Evolutionary conservation across 169 alveolate species (phyloP).

Genomic region (Eimeria tenella): DNA sequence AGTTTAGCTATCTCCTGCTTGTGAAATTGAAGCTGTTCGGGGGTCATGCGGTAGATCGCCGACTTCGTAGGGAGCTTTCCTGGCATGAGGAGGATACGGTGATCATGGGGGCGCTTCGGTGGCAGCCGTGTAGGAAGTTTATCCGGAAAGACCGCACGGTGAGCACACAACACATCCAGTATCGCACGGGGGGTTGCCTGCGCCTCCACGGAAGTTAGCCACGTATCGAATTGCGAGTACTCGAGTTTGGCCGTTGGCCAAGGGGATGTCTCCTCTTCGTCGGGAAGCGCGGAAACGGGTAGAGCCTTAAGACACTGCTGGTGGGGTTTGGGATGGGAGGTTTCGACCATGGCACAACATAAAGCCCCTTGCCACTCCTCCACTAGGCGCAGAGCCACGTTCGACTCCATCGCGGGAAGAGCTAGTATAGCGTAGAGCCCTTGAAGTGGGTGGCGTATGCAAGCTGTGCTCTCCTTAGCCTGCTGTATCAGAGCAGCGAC

Average conservation of each 20-base stretch:
- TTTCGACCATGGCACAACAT: too few relatives aligned
- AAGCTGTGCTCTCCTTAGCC: too few relatives aligned
- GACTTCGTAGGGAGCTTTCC: constrained; percentile 14
- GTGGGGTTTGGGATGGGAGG: too few relatives aligned
- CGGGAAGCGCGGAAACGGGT: too few relatives aligned
- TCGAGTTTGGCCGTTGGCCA: constrained; percentile 7
- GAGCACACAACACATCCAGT: too few relatives aligned
- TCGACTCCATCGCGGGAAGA: too few relatives aligned
- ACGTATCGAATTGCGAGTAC: not conserved
- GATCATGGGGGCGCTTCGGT: constrained; percentile 41
- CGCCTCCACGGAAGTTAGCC: not conserved
- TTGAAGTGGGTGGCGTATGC: too few relatives aligned
- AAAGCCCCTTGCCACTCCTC: too few relatives aligned
- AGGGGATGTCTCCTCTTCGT: not conserved
- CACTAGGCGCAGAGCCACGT: too few relatives aligned
- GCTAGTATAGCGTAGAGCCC: too few relatives aligned
- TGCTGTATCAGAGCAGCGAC: too few relatives aligned
- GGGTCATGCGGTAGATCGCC: constrained; percentile 1
- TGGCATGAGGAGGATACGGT: not conserved
- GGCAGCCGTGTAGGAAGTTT: not conserved
- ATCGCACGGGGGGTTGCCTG: not conserved
- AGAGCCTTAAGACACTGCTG: too few relatives aligned
- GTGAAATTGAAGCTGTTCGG: not conserved
- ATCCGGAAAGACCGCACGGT: not conserved
- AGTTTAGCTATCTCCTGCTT: not conserved